Evolutionary conservation across 208 protist species (phyloP).

Genomic region (Naegleria fowleri): DNA sequence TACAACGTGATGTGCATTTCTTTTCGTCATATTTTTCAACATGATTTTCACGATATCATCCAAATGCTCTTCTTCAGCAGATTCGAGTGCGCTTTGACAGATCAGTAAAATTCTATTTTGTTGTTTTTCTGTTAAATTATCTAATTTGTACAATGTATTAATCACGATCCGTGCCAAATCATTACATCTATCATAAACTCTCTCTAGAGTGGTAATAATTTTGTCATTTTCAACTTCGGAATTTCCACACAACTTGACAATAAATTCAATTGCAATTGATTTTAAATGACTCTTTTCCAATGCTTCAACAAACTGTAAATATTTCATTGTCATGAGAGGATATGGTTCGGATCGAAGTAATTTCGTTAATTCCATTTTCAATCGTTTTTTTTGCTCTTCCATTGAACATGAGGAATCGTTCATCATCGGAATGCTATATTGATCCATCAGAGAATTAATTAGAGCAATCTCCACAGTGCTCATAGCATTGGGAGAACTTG

Average conservation of each 20-base stretch:
- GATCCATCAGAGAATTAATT: too few species aligned
- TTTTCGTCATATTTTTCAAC: neutral
- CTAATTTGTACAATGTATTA: neutral
- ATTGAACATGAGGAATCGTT: too few species aligned
- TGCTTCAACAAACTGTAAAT: neutral
- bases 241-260: neutral
- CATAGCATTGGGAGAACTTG: too few species aligned
- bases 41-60: neutral
- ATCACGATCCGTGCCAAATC: neutral
- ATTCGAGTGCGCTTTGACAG: neutral
- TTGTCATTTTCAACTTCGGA: neutral
- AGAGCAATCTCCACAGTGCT: too few species aligned
- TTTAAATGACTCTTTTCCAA: neutral
- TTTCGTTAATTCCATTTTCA: neutral
- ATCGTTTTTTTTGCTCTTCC: too few species aligned
- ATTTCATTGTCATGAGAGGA: neutral
- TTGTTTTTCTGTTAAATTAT: neutral
- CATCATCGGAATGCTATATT: too few species aligned
- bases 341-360: neutral
- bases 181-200: neutral
- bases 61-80: neutral
- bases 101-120: neutral
- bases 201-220: neutral
- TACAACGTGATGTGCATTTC: neutral
- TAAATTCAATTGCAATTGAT: neutral